phyloP scores from a whole-genome alignment of 345 rosid species.

The Melaleuca quinquenervia region DNA sequence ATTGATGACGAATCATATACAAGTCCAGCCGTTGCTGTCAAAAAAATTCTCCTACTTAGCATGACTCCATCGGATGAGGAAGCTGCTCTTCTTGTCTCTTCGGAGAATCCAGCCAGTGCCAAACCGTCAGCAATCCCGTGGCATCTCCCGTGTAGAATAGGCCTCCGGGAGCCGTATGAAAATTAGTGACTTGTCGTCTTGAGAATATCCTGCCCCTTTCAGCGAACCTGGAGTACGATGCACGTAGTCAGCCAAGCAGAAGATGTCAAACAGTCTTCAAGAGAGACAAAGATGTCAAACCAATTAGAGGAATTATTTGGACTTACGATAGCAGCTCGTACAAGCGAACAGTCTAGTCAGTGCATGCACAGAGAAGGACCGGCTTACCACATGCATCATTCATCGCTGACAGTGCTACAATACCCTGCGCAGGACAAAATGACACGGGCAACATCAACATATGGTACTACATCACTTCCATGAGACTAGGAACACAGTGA shows the following conservation, averaged over 20 bases:
- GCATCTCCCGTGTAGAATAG: constrained; percentile 46
- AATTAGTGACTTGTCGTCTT: constrained; percentile 13
- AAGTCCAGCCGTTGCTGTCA: not conserved
- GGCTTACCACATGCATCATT: constrained; percentile 32
- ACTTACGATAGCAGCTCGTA: constrained; percentile 42
- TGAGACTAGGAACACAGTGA: not conserved
- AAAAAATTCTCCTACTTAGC: not conserved
- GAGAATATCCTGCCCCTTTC: constrained; percentile 47
- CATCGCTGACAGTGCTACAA: constrained; percentile 23
- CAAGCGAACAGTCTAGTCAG: constrained; percentile 24
- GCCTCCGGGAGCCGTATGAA: constrained; percentile 29
- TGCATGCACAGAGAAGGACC: constrained; percentile 27
- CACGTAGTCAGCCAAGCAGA: too few species aligned
- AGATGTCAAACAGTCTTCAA: not conserved
- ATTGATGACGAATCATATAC: not conserved
- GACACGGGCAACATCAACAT: not conserved
- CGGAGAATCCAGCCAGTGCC: constrained; percentile 9
- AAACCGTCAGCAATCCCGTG: constrained; percentile 21
- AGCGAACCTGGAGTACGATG: constrained; percentile 11
- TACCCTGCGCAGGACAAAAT: constrained; percentile 17
- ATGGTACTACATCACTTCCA: not conserved
- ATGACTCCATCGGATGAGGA: not conserved
- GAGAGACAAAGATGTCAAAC: not conserved
- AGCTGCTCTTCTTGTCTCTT: not conserved
- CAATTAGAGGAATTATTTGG: not conserved